Evolutionary conservation across 2,329 filamentous ascomycete genomes (phyloP), one percentile per base, ranked within the genome.

Genomic region (Echinosphaeria canescens): DNA sequence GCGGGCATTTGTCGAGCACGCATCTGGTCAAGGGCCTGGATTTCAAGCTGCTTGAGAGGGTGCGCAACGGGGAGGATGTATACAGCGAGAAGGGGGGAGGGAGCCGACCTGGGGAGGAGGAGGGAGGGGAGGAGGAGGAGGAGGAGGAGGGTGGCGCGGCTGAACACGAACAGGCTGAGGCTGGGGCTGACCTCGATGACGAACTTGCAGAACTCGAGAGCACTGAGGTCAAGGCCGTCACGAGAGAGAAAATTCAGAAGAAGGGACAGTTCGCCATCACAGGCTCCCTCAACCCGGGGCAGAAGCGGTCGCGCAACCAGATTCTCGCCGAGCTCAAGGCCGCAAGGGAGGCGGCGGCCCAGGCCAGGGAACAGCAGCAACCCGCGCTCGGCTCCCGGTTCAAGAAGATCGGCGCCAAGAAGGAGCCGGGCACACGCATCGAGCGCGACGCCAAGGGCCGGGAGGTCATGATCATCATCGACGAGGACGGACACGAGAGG

Each of bases 21-120:
- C 81, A 92, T 56, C 50, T 93, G 35, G 74, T 95, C 25, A 95
- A 93, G 43, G 88, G 88, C 0, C 50, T 98, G 26, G 88, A 98
- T 48, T 76, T 81, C 44, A 75, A 76, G 45, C 54, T 95, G 10
- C 53, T 84, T 15, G 66, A 76, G 44, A 59, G 71, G 36, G 60
- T 76, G 31, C 62, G 62, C 32, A 62, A 59, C 29, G 78, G 75
- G 22, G 76, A 82, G 44, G 53, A 84, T 46, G 59, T 80, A 2
- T 61, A 56, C 35, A 46, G 41, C n/a, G 47, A 51, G 6, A 41
- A 39, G 7, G 13, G n/a, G 10, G 17, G 38, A 43, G 13, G 13
- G 6, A 8, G 6, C 14, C n/a, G n/a, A n/a, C n/a, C n/a, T n/a
- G n/a, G n/a, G n/a, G n/a, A n/a, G n/a, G n/a, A n/a, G n/a, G n/a